These are phyloP conservation scores for Debaryomyces maramus DNA, from an alignment of 805 yeast species.

Conservation along the genomic window DNA sequence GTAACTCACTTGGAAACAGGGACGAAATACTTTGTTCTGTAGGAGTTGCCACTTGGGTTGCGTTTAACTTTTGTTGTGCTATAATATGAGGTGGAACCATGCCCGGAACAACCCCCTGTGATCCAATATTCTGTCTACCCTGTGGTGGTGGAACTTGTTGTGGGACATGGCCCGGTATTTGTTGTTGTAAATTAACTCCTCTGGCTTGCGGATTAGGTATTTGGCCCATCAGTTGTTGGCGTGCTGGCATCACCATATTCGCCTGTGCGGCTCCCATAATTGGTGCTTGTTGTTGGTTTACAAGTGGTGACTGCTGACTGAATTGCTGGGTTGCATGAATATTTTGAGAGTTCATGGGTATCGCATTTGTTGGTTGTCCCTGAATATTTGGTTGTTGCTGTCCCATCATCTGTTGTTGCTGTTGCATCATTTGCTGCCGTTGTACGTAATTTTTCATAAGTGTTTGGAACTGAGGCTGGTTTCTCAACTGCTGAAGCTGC, in stretches of 20 bases:
- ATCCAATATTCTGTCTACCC: conserved; percentile 5
- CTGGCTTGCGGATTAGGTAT: neutral
- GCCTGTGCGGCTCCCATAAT: neutral
- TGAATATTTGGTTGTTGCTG: conserved; percentile 9
- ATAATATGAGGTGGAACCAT: conserved; percentile 3
- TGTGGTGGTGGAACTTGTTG: conserved; percentile 9
- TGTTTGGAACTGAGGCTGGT: conserved; percentile 44
- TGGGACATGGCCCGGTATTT: conserved; percentile 14
- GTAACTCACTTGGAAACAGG: conserved; percentile 21
- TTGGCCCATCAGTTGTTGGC: conserved; percentile 2
- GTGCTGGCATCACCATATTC: neutral
- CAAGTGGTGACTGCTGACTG: neutral
- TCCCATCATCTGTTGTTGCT: conserved; percentile 30
- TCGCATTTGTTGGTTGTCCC: neutral
- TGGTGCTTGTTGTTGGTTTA: conserved; percentile 1
- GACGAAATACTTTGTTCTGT: conserved; percentile 31
- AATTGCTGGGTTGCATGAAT: neutral
- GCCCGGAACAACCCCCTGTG: neutral
- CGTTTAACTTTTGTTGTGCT: conserved; percentile 1
- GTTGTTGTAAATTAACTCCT: conserved; percentile 3
- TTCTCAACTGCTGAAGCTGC: conserved; percentile 42
- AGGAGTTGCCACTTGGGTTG: conserved; percentile 2
- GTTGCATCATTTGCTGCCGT: conserved; percentile 40
- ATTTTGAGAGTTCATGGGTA: neutral
- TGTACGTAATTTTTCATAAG: conserved; percentile 41